Evolutionary conservation across 148 eudicot genomes (phyloP).

Genomic region (Silene conica): DNA sequence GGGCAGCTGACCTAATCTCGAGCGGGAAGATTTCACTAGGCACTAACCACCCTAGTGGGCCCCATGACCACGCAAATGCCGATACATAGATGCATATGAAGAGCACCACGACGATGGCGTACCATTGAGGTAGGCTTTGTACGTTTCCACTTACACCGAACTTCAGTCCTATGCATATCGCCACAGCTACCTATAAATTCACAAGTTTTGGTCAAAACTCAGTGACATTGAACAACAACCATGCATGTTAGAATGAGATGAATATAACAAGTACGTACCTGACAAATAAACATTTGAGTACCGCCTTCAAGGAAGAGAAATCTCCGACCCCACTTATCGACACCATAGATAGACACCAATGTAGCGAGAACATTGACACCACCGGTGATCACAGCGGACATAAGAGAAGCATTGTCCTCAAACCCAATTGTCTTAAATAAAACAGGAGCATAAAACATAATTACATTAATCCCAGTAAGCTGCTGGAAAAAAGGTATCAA

Average conservation of each 20-base stretch:
- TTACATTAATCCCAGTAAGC: slow-evolving; percentile 74
- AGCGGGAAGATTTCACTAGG: slow-evolving; percentile 84
- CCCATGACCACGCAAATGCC: slow-evolving; percentile 94
- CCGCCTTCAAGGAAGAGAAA: slow-evolving; percentile 74
- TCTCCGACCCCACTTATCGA: slow-evolving; percentile 72
- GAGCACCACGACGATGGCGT: slow-evolving; percentile 62
- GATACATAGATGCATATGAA: slow-evolving; percentile 74
- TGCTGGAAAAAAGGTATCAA: slow-evolving; percentile 76
- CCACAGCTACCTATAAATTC: slow-evolving; percentile 41
- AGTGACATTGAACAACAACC: too few species aligned
- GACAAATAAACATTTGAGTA: slow-evolving; percentile 73
- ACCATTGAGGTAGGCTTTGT: slow-evolving; percentile 50
- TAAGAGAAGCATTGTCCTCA: slow-evolving; percentile 52
- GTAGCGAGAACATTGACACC: slow-evolving; percentile 62
- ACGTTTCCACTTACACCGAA: slow-evolving; percentile 53
- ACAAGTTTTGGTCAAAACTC: too few species aligned
- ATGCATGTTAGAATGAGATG: not conserved
- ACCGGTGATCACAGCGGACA: slow-evolving; percentile 76
- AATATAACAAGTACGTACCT: slow-evolving; percentile 40
- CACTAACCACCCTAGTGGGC: slow-evolving; percentile 78
- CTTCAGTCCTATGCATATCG: slow-evolving; percentile 52
- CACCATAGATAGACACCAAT: slow-evolving; percentile 54
- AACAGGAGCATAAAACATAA: slow-evolving; percentile 76
- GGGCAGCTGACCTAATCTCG: slow-evolving; percentile 77
- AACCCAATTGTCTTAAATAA: slow-evolving; percentile 73